These are phyloP conservation scores for Neofusicoccum kwambonambiense DNA, from an alignment of 2,329 filamentous ascomycete species.

Conservation along the genomic window DNA sequence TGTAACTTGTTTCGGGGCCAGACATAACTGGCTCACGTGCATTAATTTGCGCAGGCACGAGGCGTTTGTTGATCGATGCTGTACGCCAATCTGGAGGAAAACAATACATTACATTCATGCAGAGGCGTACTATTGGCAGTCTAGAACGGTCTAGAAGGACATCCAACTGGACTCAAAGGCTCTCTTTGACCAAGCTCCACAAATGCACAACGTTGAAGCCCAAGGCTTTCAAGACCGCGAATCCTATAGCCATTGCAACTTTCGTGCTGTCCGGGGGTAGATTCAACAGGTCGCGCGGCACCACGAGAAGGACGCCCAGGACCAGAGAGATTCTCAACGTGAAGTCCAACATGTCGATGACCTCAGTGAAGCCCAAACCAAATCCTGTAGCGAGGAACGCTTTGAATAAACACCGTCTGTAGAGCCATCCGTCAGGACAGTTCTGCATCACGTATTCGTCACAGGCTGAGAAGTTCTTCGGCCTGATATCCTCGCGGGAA, in stretches of 20 bases:
- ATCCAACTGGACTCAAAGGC: no score
- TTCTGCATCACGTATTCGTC: constrained; percentile 36
- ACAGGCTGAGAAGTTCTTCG: constrained; percentile 38
- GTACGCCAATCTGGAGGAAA: no score
- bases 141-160: no score
- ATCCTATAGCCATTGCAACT: neutral
- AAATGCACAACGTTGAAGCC: constrained; percentile 1
- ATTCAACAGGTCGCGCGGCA: neutral
- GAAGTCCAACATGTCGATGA: constrained; percentile 30
- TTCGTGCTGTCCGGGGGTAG: neutral
- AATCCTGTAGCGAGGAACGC: constrained; percentile 44
- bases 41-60: no score
- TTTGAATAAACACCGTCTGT: constrained; percentile 39
- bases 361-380: constrained; percentile 36
- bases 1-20: neutral
- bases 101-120: no score
- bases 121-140: no score
- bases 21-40: no score
- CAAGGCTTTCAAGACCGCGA: neutral
- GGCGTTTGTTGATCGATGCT: no score
- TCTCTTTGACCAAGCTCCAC: constrained; percentile 14
- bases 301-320: neutral
- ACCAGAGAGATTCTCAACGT: constrained; percentile 23
- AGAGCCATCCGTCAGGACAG: constrained; percentile 26
- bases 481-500: constrained; percentile 37